phyloP scores from a whole-genome alignment of 768 basidiomycete genomes.

The Inosperma sp. region DNA sequence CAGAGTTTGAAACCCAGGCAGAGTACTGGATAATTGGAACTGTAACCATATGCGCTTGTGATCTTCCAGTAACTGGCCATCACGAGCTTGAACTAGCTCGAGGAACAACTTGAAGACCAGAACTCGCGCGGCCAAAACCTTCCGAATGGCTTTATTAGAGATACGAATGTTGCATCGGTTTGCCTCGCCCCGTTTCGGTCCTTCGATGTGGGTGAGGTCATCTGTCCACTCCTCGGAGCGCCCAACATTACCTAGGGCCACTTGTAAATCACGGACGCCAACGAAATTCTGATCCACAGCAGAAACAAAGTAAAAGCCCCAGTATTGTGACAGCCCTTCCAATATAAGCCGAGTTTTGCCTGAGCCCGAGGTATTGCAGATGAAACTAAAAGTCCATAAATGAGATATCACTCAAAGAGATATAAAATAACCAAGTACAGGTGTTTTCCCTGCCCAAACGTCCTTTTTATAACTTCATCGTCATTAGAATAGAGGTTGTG shows the following conservation, averaged over 20 bases:
- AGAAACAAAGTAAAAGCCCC: conserved; percentile 18
- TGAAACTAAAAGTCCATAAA: conserved; percentile 10
- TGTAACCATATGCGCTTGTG: conserved; percentile 4
- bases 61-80: conserved; percentile 2
- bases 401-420: conserved; percentile 7
- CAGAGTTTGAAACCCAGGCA: neutral
- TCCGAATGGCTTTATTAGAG: conserved; percentile 10
- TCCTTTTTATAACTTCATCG: conserved; percentile 11
- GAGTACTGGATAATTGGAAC: conserved; percentile 15
- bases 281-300: neutral
- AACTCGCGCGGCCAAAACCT: conserved; percentile 14
- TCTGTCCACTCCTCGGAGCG: neutral
- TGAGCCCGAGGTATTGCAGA: conserved; percentile 18
- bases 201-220: too few relatives aligned
- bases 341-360: conserved; percentile 17
- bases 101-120: conserved; percentile 18
- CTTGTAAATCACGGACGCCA: neutral
- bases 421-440: conserved; percentile 13
- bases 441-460: conserved; percentile 11
- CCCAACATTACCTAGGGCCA: neutral
- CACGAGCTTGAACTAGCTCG: conserved; percentile 9
- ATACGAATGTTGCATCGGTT: conserved; percentile 7
- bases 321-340: conserved; percentile 17
- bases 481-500: conserved; percentile 15
- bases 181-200: neutral